Evolutionary conservation across 2,329 filamentous ascomycete species (phyloP), one percentile per base, ranked within the genome.

Genomic region (Fusarium drepaniforme): DNA sequence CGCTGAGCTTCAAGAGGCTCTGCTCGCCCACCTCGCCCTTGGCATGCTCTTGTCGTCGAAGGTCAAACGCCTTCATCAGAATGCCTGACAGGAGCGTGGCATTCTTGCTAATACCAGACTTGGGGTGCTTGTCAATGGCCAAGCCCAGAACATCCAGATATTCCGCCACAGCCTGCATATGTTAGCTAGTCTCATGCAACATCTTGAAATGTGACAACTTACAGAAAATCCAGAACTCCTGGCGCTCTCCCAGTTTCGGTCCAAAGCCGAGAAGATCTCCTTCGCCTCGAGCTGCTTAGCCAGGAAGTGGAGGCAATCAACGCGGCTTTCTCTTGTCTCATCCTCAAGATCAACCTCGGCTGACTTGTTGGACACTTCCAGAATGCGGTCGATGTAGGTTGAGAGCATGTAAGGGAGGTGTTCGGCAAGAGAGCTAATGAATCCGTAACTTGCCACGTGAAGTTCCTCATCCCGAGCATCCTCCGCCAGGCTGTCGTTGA

Each of bases 381-480:
- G 84, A 57, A 97, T 88, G 59, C 89, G 90, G 72, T 94, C 91
- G 13, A 98, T 84, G 76, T 96, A 92, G 7, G 89, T 87, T 13
- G 95, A 94, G 71, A 98, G 87, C 91, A 98, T 97, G 84, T 94
- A 98, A 1, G 96, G 95, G 30, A 98, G 86, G 77, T 97, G 91
- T 76, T 97, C 92, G 15, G 96, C 90, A 53, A 98, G 87, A 9
- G 95, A 90, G 58, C 92, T 93, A 71, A 98, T 87, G 68, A 98
- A 91, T 0, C 94, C 90, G 82, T 94, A 98, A 11, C 92, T 90
- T 4, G 96, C 95, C 77, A 96, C 94, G 81, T 97, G 94, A 35
- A 98, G 85, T 75, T 91, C 90, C 21, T 87, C 84, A 64, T 92
- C 89, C 38, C 88, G 85, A 30, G 86, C 85, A 16, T 87, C 87